A percentile compares a stretch with the other conserved stretches of the same genome.
Evolutionary conservation across 305 asterid species (phyloP).

Genomic region (Solanum hybrid): DNA sequence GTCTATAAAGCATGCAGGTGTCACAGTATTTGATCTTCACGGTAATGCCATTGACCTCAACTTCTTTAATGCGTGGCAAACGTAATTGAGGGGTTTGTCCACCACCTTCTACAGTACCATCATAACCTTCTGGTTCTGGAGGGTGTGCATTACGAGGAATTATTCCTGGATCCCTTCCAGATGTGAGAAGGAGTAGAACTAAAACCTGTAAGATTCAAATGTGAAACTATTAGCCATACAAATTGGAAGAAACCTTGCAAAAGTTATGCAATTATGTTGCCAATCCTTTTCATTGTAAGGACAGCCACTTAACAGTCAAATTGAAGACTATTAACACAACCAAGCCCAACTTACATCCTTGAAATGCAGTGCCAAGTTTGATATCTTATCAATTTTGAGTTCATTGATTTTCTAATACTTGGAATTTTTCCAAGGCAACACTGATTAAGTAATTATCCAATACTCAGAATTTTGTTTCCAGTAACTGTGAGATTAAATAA

Average conservation of each 20-base stretch:
- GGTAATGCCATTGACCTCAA: constrained; percentile 67
- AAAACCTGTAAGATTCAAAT: constrained; percentile 48
- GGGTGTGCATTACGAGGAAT: constrained; percentile 95
- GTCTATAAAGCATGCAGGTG: constrained; percentile 94
- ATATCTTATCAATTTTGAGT: background rate
- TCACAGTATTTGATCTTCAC: constrained; percentile 90
- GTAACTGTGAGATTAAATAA: background rate
- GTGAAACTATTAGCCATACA: background rate
- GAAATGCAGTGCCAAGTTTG: background rate
- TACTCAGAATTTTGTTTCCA: background rate
- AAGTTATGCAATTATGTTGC: background rate
- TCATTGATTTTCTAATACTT: background rate
- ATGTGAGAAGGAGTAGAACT: constrained; percentile 76
- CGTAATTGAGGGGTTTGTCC: constrained; percentile 81
- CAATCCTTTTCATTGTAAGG: background rate
- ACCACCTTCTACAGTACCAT: constrained; percentile 55
- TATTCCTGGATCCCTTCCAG: constrained; percentile 98
- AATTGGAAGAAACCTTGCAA: background rate
- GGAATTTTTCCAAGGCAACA: background rate
- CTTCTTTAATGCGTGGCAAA: constrained; percentile 84
- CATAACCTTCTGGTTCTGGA: constrained; percentile 91
- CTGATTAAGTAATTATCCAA: background rate
- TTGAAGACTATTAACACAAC: background rate
- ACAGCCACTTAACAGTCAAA: background rate
- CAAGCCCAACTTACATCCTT: background rate